Conservation (phyloP, 208 protist species). For the Leptomonas seymouri region DNA sequence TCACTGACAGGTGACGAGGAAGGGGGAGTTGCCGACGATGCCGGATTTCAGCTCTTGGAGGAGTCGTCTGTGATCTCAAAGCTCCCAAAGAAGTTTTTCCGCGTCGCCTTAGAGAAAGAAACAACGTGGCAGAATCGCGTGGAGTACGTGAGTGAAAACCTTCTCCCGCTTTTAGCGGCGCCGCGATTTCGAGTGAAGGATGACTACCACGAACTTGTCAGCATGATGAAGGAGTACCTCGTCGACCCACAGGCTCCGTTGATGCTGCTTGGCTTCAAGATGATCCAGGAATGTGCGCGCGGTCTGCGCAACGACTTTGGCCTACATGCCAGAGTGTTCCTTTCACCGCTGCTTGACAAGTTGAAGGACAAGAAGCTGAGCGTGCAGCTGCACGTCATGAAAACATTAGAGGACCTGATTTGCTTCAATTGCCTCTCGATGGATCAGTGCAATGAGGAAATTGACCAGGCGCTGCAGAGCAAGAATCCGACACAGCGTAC, state of each 20-base stretch:
- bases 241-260: conserved; percentile 84
- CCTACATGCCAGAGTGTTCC: conserved; percentile 47
- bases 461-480: conserved; percentile 71
- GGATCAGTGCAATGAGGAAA: conserved; percentile 86
- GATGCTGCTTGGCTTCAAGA: conserved; percentile 86
- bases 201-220: conserved; percentile 86
- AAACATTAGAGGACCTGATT: conserved; percentile 76
- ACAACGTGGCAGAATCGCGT: conserved; percentile 79
- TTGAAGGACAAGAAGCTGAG: conserved; percentile 93
- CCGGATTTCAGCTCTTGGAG: conserved; percentile 54
- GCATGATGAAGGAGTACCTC: conserved; percentile 71
- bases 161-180: conserved; percentile 64
- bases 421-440: conserved; percentile 77
- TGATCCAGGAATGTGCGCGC: conserved; percentile 80
- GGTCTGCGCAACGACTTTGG: conserved; percentile 62
- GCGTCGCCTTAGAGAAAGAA: conserved; percentile 68
- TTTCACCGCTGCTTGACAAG: conserved; percentile 81
- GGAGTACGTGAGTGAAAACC: conserved; percentile 60
- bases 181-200: conserved; percentile 73
- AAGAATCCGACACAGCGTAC: conserved; percentile 83
- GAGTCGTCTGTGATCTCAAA: conserved; percentile 62
- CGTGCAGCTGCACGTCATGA: conserved; percentile 78
- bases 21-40: conserved; percentile 45
- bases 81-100: conserved; percentile 82
- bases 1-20: conserved; percentile 22